phyloP scores from a whole-genome alignment of 2,329 filamentous ascomycete species.

The Coniochaeta sp. region DNA sequence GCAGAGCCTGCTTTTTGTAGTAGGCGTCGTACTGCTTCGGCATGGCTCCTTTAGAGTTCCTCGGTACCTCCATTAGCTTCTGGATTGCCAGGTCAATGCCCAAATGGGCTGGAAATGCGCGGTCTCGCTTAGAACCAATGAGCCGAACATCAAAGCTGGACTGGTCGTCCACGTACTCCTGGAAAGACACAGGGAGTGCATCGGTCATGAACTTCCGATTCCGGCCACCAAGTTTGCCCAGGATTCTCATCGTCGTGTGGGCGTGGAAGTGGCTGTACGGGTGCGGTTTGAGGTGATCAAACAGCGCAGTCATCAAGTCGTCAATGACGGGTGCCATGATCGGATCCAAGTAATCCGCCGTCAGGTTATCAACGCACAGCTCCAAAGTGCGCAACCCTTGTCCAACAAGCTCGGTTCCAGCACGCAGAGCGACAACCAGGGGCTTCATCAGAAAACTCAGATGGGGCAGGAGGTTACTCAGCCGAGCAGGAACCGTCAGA shows the following conservation, averaged over 20 bases:
- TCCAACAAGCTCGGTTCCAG: conserved; percentile 87
- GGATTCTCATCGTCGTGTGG: conserved; percentile 93
- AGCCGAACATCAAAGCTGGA: conserved; percentile 84
- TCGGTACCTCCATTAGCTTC: conserved; percentile 77
- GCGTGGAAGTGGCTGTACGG: conserved; percentile 97
- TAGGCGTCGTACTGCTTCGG: conserved; percentile 65
- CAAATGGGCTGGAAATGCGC: conserved; percentile 78
- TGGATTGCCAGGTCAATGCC: conserved; percentile 85
- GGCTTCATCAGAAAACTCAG: conserved; percentile 96
- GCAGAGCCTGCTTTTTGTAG: conserved; percentile 90
- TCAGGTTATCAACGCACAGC: conserved; percentile 95
- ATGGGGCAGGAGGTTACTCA: conserved; percentile 93
- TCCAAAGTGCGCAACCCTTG: conserved; percentile 91
- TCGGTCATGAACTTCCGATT: conserved; percentile 95
- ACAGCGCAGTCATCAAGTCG: conserved; percentile 94
- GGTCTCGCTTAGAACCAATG: conserved; percentile 81
- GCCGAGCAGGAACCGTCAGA: conserved; percentile 84
- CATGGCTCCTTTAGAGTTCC: conserved; percentile 40
- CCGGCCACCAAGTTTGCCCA: conserved; percentile 90
- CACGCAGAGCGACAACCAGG: conserved; percentile 87
- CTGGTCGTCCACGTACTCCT: conserved; percentile 79
- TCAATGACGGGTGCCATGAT: conserved; percentile 99
- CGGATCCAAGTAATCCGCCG: conserved; percentile 93
- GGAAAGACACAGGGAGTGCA: conserved; percentile 75
- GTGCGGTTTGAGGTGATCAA: conserved; percentile 88